Percentiles rank a stretch among this genome's conserved stretches.
These are phyloP conservation scores for Apostasia ramifera DNA, from an alignment of 106 monocot genomes.

Conservation along the genomic window DNA sequence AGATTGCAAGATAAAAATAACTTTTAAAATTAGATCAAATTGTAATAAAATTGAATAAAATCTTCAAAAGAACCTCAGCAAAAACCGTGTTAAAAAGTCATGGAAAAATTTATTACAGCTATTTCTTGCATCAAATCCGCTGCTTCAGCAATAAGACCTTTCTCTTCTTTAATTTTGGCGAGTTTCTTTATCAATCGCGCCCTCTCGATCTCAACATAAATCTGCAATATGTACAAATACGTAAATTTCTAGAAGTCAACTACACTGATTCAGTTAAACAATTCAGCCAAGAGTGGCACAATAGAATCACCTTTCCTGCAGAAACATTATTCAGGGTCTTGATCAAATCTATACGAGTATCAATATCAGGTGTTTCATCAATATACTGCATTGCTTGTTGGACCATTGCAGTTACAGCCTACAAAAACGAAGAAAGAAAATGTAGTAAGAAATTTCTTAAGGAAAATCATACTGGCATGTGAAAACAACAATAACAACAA, in stretches of 20 bases:
- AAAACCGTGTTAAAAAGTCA: background rate
- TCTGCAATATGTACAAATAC: constrained; percentile 35
- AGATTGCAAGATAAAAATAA: background rate
- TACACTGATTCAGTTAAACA: background rate
- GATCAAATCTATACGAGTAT: constrained; percentile 84
- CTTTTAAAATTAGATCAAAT: background rate
- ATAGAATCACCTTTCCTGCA: constrained; percentile 74
- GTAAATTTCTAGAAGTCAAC: background rate
- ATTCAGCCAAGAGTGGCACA: background rate
- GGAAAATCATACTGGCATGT: no score
- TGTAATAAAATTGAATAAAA: background rate
- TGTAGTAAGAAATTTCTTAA: no score
- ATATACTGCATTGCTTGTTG: constrained; percentile 99
- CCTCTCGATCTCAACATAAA: constrained; percentile 98
- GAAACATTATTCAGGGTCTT: constrained; percentile 92
- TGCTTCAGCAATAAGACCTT: constrained; percentile 94
- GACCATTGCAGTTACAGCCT: constrained; percentile 99
- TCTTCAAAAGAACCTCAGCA: background rate
- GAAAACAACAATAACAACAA: background rate
- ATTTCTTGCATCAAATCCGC: constrained; percentile 99
- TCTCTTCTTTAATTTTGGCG: constrained; percentile 97
- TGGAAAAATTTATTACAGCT: constrained; percentile 49
- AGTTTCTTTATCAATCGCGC: constrained; percentile 87
- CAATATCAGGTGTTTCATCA: constrained; percentile 84
- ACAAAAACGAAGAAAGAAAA: constrained; percentile 5